Evolutionary conservation across 768 basidiomycete species (phyloP).

Genomic region (Amanita rubescens): DNA sequence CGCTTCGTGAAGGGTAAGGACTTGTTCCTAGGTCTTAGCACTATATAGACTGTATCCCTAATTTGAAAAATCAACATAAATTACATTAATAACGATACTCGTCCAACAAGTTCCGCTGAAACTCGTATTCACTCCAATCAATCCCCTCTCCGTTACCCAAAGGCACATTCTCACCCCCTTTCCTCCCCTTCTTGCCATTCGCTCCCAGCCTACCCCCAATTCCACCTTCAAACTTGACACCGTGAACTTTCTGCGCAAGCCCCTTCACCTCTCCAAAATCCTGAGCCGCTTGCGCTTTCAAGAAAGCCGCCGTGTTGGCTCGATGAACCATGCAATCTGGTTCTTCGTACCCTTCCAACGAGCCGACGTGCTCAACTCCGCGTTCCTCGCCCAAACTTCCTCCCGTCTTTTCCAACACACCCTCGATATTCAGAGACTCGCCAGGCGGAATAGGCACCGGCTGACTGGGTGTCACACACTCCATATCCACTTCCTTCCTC

Average conservation of each 20-base stretch:
- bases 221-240: constrained; percentile 13
- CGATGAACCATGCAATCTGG: constrained; percentile 64
- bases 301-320: constrained; percentile 45
- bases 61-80: too few relatives aligned
- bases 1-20: too few relatives aligned
- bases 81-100: too few relatives aligned
- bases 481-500: constrained; percentile 88
- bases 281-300: constrained; percentile 69
- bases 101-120: too few relatives aligned
- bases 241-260: too few relatives aligned
- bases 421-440: constrained; percentile 68
- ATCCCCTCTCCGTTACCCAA: constrained; percentile 24
- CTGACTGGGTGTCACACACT: too few relatives aligned
- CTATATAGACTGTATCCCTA: too few relatives aligned
- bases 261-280: constrained; percentile 69
- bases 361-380: constrained; percentile 21
- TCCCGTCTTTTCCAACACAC: constrained; percentile 52
- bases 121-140: too few relatives aligned
- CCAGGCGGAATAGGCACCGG: constrained; percentile 75
- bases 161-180: constrained; percentile 15
- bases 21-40: too few relatives aligned
- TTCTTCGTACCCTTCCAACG: constrained; percentile 40
- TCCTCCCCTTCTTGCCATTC: constrained; percentile 8
- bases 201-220: constrained; percentile 11
- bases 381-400: too few relatives aligned